phyloP scores from a whole-genome alignment of 169 alveolate species.

The Babesia sp. region DNA sequence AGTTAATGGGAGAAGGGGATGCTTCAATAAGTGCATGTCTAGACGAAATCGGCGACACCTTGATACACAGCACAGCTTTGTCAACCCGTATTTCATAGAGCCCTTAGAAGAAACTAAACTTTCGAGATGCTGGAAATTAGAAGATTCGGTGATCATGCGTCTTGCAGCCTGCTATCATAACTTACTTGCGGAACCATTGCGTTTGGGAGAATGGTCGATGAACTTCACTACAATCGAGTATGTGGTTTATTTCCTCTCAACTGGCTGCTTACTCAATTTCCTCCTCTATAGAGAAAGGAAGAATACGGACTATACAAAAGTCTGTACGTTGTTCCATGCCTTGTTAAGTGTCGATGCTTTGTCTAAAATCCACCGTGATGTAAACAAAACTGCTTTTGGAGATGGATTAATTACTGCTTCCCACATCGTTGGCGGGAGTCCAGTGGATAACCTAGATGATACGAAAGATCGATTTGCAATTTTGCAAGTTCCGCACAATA shows the following conservation, averaged over 20 bases:
- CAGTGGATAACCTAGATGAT: not conserved
- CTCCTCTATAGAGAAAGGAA: slow-evolving; percentile 8
- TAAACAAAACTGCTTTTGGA: not conserved
- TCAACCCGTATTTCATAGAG: slow-evolving; percentile 38
- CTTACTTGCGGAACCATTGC: not conserved
- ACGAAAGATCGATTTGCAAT: slow-evolving; percentile 36
- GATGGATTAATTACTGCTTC: not conserved
- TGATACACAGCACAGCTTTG: not conserved
- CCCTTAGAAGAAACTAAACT: slow-evolving; percentile 17
- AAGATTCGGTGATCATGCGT: slow-evolving; percentile 28
- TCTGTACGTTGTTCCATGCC: slow-evolving; percentile 36
- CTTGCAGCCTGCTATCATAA: slow-evolving; percentile 35
- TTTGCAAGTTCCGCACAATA: slow-evolving; percentile 41
- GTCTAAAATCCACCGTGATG: not conserved
- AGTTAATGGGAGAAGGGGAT: slow-evolving; percentile 9
- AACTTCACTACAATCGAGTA: slow-evolving; percentile 31
- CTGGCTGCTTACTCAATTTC: slow-evolving; percentile 53
- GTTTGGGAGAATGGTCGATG: slow-evolving; percentile 20
- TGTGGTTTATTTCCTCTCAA: slow-evolving; percentile 32
- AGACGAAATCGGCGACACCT: not conserved
- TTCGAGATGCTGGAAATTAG: slow-evolving; percentile 42
- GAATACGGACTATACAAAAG: not conserved
- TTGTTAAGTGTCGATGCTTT: not conserved
- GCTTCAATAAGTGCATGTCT: slow-evolving; percentile 10
- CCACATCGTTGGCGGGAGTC: not conserved